Conservation (phyloP, 2,329 filamentous ascomycete species). For the Endothia cerciana region DNA sequence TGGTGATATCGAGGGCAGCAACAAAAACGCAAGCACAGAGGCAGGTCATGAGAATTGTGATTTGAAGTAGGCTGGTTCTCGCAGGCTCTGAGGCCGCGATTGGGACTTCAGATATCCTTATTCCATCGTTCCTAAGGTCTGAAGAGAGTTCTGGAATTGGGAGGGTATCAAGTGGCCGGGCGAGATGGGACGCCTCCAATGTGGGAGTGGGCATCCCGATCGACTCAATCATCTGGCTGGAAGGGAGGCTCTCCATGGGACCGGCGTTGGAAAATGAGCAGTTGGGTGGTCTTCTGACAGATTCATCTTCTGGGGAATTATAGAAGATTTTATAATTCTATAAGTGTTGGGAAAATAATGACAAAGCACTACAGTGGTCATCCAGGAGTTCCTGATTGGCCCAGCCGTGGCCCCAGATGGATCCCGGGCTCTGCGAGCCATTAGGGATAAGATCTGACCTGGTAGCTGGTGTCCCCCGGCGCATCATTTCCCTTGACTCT, state of each 20-base stretch:
- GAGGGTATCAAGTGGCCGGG: neutral
- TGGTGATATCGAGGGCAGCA: conserved; percentile 61
- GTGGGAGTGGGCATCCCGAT: neutral
- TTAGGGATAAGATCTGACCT: neutral
- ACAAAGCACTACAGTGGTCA: neutral
- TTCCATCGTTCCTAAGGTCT: neutral
- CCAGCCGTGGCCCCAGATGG: neutral
- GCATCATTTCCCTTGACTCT: neutral
- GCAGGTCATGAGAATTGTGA: neutral
- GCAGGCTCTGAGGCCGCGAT: no score
- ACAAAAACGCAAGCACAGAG: conserved; percentile 47
- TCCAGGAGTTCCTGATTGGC: neutral
- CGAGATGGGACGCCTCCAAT: neutral
- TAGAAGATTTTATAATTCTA: neutral
- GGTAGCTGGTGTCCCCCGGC: neutral
- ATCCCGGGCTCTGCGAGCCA: neutral
- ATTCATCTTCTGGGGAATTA: neutral
- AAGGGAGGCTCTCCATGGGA: neutral
- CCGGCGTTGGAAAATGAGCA: neutral
- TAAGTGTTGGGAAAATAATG: neutral
- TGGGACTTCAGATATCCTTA: neutral
- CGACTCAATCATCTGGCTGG: neutral
- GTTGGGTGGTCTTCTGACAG: neutral
- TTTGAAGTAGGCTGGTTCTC: neutral
- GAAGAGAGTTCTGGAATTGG: neutral